Conservation (phyloP, 805 yeast species). For the Barnettozyma vustinii region DNA sequence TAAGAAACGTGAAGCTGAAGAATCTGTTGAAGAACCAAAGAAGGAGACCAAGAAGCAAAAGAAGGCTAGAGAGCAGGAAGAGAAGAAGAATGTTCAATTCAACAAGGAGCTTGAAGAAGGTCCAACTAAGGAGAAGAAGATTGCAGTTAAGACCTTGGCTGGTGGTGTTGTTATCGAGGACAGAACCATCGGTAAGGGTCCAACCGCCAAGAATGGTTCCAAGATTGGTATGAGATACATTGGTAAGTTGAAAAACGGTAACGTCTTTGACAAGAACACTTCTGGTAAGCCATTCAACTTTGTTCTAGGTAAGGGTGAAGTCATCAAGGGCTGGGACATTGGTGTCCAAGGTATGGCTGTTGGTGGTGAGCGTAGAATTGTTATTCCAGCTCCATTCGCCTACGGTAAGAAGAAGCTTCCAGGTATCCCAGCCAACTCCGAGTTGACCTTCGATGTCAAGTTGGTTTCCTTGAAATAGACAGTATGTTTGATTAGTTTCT, state of each 20-base stretch:
- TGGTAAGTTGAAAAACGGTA: conserved; percentile 95
- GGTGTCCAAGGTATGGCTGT: conserved; percentile 99
- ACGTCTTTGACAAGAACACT: conserved; percentile 94
- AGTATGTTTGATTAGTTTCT: background rate
- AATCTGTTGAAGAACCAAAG: conserved; percentile 25
- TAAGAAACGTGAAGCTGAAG: conserved; percentile 16
- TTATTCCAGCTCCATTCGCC: conserved; percentile 94
- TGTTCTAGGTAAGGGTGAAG: conserved; percentile 94
- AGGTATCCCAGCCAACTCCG: conserved; percentile 97
- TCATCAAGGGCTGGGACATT: conserved; percentile 97
- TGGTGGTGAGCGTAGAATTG: conserved; percentile 97
- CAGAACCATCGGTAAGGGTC: conserved; percentile 83
- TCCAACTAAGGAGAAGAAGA: conserved; percentile 60
- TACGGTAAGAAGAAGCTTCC: conserved; percentile 93
- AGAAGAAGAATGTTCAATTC: conserved; percentile 80
- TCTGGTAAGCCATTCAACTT: conserved; percentile 93
- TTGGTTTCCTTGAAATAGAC: conserved; percentile 78
- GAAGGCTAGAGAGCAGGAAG: conserved; percentile 13
- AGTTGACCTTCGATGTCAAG: conserved; percentile 93
- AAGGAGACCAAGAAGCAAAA: conserved; percentile 12
- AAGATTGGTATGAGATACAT: conserved; percentile 95
- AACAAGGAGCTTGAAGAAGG: conserved; percentile 91
- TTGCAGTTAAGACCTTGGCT: conserved; percentile 71
- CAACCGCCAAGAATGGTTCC: conserved; percentile 80
- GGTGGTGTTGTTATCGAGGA: conserved; percentile 96